These are phyloP conservation scores for Trametopsis cervina DNA, from an alignment of 768 basidiomycete species.

Conservation along the genomic window DNA sequence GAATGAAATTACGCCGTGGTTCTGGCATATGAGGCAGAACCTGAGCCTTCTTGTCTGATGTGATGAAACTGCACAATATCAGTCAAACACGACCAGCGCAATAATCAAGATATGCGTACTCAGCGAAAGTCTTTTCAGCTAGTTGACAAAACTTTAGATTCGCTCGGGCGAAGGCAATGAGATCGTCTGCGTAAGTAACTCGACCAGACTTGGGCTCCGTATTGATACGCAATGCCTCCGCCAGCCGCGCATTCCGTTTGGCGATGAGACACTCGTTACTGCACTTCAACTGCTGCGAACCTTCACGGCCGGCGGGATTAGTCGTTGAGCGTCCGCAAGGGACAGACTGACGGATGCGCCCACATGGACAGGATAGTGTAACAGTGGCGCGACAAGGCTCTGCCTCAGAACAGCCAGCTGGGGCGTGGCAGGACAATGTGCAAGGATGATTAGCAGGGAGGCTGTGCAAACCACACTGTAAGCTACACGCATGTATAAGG, in stretches of 20 bases:
- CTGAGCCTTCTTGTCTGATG: constrained; percentile 58
- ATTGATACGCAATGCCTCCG: constrained; percentile 87
- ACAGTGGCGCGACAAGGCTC: constrained; percentile 68
- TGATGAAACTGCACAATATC: constrained; percentile 49
- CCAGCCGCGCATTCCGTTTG: constrained; percentile 82
- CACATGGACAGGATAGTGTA: constrained; percentile 74
- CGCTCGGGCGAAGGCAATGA: constrained; percentile 51
- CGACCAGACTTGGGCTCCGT: constrained; percentile 29
- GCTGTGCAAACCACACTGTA: constrained; percentile 28
- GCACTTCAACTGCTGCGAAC: constrained; percentile 55
- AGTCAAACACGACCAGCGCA: too few species aligned
- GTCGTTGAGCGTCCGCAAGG: constrained; percentile 58
- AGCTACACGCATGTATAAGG: not conserved
- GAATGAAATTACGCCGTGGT: constrained; percentile 78
- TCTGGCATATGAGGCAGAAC: constrained; percentile 78
- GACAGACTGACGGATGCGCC: constrained; percentile 66
- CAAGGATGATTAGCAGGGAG: constrained; percentile 71
- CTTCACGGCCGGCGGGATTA: constrained; percentile 36
- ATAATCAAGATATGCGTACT: too few species aligned
- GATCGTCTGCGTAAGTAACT: constrained; percentile 54
- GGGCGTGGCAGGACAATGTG: constrained; percentile 79
- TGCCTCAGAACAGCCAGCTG: constrained; percentile 73
- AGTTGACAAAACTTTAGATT: constrained; percentile 61
- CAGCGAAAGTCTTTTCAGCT: constrained; percentile 78
- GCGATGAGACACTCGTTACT: constrained; percentile 77